Conservation (phyloP, 2,329 filamentous ascomycete genomes). For the Alternaria angustiovoidea region DNA sequence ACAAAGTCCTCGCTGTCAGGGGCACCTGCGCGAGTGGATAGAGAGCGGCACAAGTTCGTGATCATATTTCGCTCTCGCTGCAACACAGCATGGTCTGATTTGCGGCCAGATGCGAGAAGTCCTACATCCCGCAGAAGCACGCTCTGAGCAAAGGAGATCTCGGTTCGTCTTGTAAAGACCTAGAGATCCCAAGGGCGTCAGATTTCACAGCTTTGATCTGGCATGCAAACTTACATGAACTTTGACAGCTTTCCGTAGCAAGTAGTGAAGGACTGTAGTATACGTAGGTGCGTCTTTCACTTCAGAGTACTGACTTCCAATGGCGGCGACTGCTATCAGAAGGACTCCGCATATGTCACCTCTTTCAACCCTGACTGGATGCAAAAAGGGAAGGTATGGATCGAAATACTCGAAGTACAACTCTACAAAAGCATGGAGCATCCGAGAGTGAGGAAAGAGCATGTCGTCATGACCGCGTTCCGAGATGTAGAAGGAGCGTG, state of each 20-base stretch:
- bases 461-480: neutral
- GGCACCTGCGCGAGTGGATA: neutral
- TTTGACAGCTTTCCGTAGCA: constrained; percentile 1
- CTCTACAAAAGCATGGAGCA: constrained; percentile 4
- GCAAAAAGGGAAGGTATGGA: constrained; percentile 4
- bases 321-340: neutral
- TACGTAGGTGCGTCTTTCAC: neutral
- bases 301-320: constrained; percentile 9
- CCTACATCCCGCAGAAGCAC: neutral
- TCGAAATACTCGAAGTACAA: constrained; percentile 11
- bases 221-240: neutral
- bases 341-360: constrained; percentile 1
- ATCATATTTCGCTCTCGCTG: neutral
- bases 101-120: neutral
- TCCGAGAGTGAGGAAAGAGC: neutral
- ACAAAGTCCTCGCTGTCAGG: neutral
- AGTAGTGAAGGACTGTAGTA: neutral
- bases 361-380: neutral
- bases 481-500: neutral
- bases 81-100: neutral
- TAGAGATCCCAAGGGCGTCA: neutral
- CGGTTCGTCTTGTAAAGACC: neutral
- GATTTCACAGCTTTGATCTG: neutral
- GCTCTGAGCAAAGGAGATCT: neutral
- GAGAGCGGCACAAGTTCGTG: neutral